These are phyloP conservation scores for Fusarium oxysporum DNA, from an alignment of 2,329 filamentous ascomycete species.

Conservation along the genomic window DNA sequence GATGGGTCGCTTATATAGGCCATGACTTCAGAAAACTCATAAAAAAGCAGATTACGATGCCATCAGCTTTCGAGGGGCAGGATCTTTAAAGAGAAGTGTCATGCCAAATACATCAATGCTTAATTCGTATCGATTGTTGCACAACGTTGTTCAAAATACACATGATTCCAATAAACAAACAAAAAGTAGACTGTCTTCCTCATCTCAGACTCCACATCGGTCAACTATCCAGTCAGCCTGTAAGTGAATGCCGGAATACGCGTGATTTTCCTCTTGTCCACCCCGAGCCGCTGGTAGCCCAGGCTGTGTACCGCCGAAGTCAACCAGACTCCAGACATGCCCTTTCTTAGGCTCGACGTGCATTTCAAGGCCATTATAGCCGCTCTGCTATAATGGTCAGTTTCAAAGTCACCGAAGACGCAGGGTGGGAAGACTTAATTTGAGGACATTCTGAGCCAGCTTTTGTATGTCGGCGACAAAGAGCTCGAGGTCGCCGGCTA, in stretches of 20 bases:
- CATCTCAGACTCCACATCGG: background rate
- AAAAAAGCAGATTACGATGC: too few relatives aligned
- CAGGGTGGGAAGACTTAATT: background rate
- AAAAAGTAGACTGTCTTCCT: rapidly evolving
- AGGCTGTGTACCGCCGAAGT: background rate
- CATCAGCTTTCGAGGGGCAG: too few relatives aligned
- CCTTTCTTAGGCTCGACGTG: background rate
- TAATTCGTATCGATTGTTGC: too few relatives aligned
- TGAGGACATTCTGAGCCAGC: background rate
- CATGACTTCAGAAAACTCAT: too few relatives aligned
- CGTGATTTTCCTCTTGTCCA: background rate
- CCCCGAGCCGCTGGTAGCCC: background rate
- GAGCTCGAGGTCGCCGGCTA: background rate
- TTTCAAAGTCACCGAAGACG: rapidly evolving
- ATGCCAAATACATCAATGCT: too few relatives aligned
- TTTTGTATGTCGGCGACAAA: background rate
- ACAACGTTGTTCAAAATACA: too few relatives aligned
- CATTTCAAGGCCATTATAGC: rapidly evolving
- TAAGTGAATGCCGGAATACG: background rate
- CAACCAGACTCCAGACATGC: background rate
- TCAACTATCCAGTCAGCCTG: background rate
- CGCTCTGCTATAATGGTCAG: background rate
- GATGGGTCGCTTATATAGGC: too few relatives aligned
- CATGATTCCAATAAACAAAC: too few relatives aligned
- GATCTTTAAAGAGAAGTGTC: too few relatives aligned